phyloP scores from a whole-genome alignment of 2,329 filamentous ascomycete species.

The Acarospora socialis region DNA sequence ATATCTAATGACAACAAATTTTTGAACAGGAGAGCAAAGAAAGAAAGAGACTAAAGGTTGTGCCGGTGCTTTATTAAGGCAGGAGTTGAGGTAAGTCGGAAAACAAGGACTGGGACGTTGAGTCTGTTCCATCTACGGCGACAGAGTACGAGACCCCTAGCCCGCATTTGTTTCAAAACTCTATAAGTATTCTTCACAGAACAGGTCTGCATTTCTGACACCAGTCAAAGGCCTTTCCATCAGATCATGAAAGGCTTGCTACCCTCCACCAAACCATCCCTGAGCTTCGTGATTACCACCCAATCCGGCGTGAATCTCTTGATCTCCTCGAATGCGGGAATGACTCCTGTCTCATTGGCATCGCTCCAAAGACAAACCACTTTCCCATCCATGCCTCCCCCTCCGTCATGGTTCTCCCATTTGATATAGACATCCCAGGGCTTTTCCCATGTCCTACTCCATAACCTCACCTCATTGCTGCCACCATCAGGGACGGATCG shows the following conservation, averaged over 20 bases:
- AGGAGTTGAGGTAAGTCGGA: too few species aligned
- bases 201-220: too few species aligned
- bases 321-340: slow-evolving; percentile 75
- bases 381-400: slow-evolving; percentile 41
- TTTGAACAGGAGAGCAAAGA: too few species aligned
- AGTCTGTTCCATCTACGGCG: too few species aligned
- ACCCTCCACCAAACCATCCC: slow-evolving; percentile 69
- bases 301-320: slow-evolving; percentile 63
- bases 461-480: slow-evolving; percentile 57
- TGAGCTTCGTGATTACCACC: slow-evolving; percentile 61
- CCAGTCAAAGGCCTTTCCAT: slow-evolving; percentile 12
- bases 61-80: too few species aligned
- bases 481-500: slow-evolving; percentile 48
- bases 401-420: slow-evolving; percentile 37
- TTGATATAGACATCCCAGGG: slow-evolving; percentile 63
- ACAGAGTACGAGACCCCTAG: too few species aligned
- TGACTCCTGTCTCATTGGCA: slow-evolving; percentile 52
- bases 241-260: slow-evolving; percentile 52
- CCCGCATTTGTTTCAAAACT: too few species aligned
- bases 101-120: too few species aligned
- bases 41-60: too few species aligned
- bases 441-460: slow-evolving; percentile 66
- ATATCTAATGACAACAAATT: too few species aligned
- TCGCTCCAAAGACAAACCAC: slow-evolving; percentile 82
- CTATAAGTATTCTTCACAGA: too few species aligned